Conservation (phyloP, 2,329 filamentous ascomycete genomes). For the Grosmannia penicillata region DNA sequence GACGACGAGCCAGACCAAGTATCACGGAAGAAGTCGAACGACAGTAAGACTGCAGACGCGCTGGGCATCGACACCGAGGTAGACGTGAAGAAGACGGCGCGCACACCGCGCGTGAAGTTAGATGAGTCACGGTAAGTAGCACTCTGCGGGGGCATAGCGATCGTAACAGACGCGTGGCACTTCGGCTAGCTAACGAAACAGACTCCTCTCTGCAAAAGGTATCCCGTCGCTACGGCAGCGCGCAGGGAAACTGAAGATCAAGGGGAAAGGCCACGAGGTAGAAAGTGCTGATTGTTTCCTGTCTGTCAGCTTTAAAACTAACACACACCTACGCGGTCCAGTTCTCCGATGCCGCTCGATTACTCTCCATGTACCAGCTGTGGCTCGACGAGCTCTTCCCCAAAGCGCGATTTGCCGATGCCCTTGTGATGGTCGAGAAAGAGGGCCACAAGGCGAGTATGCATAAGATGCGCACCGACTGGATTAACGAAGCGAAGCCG, state of each 20-base stretch:
- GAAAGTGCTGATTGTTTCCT: constrained; percentile 3
- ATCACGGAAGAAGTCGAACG: constrained; percentile 24
- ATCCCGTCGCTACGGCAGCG: constrained; percentile 68
- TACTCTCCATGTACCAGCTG: constrained; percentile 83
- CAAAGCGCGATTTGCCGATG: constrained; percentile 86
- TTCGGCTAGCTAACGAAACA: constrained; percentile 22
- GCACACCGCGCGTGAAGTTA: constrained; percentile 63
- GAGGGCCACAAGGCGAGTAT: constrained; percentile 73
- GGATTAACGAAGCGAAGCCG: constrained; percentile 66
- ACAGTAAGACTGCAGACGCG: constrained; percentile 31
- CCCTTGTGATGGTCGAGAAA: constrained; percentile 81
- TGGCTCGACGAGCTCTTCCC: constrained; percentile 97
- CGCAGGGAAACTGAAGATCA: constrained; percentile 60
- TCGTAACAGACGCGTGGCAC: too few species aligned
- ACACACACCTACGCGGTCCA: too few species aligned
- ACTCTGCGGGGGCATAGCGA: too few species aligned
- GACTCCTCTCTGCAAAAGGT: constrained; percentile 68
- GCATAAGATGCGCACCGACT: constrained; percentile 59
- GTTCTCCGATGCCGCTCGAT: constrained; percentile 70
- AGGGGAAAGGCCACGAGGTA: constrained; percentile 88
- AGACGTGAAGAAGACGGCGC: constrained; percentile 60
- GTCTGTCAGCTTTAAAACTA: neutral
- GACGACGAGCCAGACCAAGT: constrained; percentile 14
- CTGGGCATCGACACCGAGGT: constrained; percentile 81
- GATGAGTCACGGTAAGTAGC: constrained; percentile 55